Conservation (phyloP, 1,139 yeast genomes). For the Geotrichum bryndzae region DNA sequence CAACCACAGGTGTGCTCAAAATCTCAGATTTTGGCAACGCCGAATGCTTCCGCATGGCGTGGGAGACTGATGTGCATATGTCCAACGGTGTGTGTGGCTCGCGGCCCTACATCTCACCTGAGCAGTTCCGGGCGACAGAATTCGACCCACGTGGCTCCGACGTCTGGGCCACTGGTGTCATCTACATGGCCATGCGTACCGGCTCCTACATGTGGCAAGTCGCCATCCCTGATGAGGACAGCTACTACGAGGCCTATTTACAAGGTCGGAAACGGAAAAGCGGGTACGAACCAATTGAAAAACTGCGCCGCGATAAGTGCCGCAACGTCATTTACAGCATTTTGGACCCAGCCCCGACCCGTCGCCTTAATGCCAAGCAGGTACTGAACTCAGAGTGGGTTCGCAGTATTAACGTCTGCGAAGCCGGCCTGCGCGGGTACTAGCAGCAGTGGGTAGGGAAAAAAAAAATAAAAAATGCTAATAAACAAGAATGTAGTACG, state of each 20-base stretch:
- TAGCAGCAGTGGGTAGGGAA: background rate
- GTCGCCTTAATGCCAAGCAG: conserved; percentile 85
- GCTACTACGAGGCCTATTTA: conserved; percentile 67
- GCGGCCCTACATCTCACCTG: conserved; percentile 94
- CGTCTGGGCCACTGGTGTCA: conserved; percentile 95
- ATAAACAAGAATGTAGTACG: too few relatives aligned
- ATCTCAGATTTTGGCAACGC: conserved; percentile 96
- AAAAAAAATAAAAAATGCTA: too few relatives aligned
- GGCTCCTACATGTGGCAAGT: conserved; percentile 91
- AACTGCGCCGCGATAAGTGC: conserved; percentile 70
- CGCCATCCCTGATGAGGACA: conserved; percentile 70
- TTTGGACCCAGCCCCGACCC: conserved; percentile 76
- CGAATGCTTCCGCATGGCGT: conserved; percentile 93
- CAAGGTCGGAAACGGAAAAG: conserved; percentile 68
- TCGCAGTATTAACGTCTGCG: conserved; percentile 73
- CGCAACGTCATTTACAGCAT: conserved; percentile 88
- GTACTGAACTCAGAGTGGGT: conserved; percentile 94
- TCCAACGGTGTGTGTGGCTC: conserved; percentile 88
- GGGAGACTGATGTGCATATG: conserved; percentile 84
- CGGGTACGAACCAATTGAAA: conserved; percentile 90
- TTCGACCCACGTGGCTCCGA: conserved; percentile 92
- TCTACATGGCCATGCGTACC: conserved; percentile 97
- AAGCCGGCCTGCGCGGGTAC: conserved; percentile 47
- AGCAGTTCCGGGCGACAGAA: conserved; percentile 66
- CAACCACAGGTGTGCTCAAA: conserved; percentile 73